phyloP scores from a whole-genome alignment of 2,329 filamentous ascomycete species.

The Ilyonectria robusta region DNA sequence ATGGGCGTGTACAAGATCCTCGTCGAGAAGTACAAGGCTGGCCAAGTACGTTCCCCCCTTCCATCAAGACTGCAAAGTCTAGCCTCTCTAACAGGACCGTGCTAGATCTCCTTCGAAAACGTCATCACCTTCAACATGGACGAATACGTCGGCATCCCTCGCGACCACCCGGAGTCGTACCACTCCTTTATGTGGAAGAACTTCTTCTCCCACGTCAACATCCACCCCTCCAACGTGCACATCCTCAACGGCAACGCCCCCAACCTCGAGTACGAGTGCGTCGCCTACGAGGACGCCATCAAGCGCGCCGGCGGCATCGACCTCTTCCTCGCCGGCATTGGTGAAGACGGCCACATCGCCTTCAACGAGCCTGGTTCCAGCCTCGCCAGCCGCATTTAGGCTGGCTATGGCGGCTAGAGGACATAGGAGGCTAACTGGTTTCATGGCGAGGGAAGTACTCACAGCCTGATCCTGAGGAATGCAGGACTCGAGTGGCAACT shows the following conservation, averaged over 20 bases:
- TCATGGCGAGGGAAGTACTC: too few relatives aligned
- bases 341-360: conserved; percentile 88
- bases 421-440: too few relatives aligned
- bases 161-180: conserved; percentile 88
- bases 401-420: too few relatives aligned
- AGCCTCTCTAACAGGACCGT: conserved; percentile 29
- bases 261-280: conserved; percentile 82
- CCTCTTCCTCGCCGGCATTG: conserved; percentile 87
- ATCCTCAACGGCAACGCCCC: conserved; percentile 86
- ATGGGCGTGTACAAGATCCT: conserved; percentile 83
- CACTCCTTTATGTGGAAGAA: conserved; percentile 95
- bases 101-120: conserved; percentile 85
- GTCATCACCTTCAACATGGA: conserved; percentile 96
- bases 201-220: conserved; percentile 89
- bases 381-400: conserved; percentile 81
- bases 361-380: conserved; percentile 93
- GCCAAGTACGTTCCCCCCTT: conserved; percentile 59
- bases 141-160: conserved; percentile 87
- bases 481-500: too few relatives aligned
- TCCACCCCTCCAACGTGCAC: conserved; percentile 85
- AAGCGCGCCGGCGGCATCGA: conserved; percentile 83
- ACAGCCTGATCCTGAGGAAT: too few relatives aligned
- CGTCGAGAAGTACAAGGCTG: conserved; percentile 78
- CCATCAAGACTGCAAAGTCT: not conserved
- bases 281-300: conserved; percentile 85